These are phyloP conservation scores for Colletotrichum camelliae DNA, from an alignment of 2,329 filamentous ascomycete genomes.

Conservation along the genomic window DNA sequence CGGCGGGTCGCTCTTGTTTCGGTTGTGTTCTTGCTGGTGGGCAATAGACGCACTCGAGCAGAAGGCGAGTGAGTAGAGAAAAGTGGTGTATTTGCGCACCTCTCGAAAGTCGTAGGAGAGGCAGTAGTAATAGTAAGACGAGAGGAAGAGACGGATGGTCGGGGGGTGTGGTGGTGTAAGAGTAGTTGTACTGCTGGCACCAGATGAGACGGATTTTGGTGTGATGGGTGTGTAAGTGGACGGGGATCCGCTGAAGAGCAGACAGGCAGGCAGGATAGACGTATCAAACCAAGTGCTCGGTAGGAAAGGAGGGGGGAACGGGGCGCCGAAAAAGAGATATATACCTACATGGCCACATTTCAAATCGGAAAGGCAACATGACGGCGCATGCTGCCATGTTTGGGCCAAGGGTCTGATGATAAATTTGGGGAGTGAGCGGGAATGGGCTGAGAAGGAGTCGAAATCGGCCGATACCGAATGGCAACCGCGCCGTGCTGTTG, in stretches of 20 bases:
- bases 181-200: background rate
- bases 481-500: constrained; percentile 13
- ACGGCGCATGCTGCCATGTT: constrained; percentile 23
- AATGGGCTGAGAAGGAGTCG: constrained; percentile 39
- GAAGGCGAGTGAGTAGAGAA: background rate
- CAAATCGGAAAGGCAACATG: constrained; percentile 21
- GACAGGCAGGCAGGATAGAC: background rate
- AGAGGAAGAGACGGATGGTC: background rate
- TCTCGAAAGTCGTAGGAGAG: background rate
- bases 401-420: constrained; percentile 33
- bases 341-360: constrained; percentile 20
- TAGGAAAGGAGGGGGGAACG: constrained; percentile 5
- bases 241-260: constrained; percentile 17
- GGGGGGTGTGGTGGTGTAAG: background rate
- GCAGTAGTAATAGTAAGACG: background rate
- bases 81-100: background rate
- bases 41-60: background rate
- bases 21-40: background rate
- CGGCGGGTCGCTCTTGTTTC: background rate
- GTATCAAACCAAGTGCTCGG: constrained; percentile 11
- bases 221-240: background rate
- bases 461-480: constrained; percentile 39
- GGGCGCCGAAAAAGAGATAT: constrained; percentile 15
- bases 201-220: background rate
- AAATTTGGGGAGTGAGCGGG: constrained; percentile 38